These are phyloP conservation scores for Rhizophagus prolifer DNA, from an alignment of 192 early-diverging fungal species.

Conservation along the genomic window DNA sequence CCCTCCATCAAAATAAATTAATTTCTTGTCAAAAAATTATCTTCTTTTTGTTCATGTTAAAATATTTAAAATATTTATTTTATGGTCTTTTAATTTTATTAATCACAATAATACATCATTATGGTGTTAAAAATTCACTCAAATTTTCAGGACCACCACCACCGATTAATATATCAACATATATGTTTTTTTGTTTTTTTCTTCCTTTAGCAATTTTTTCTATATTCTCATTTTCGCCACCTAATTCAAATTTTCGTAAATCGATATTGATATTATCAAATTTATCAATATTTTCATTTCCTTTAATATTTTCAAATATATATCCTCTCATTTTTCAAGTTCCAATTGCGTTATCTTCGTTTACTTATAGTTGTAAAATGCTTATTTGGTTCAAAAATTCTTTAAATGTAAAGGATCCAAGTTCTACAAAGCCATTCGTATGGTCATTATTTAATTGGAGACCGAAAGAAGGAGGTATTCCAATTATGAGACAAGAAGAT, in stretches of 20 bases:
- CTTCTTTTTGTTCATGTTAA: no score
- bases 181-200: neutral
- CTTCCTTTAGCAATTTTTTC: neutral
- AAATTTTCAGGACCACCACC: neutral
- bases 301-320: neutral
- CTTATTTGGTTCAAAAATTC: neutral
- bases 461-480: neutral
- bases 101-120: neutral
- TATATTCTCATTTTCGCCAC: neutral
- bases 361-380: neutral
- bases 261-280: neutral
- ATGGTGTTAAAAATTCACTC: neutral
- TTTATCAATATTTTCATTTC: neutral
- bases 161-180: neutral
- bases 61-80: no score
- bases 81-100: neutral
- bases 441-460: neutral
- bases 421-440: neutral
- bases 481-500: neutral
- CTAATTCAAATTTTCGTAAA: neutral
- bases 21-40: no score
- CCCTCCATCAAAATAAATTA: no score
- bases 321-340: neutral
- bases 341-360: neutral
- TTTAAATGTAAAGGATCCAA: neutral